Evolutionary conservation across 2,329 filamentous ascomycete species (phyloP).

Genomic region (Cytospora paraplurivora): DNA sequence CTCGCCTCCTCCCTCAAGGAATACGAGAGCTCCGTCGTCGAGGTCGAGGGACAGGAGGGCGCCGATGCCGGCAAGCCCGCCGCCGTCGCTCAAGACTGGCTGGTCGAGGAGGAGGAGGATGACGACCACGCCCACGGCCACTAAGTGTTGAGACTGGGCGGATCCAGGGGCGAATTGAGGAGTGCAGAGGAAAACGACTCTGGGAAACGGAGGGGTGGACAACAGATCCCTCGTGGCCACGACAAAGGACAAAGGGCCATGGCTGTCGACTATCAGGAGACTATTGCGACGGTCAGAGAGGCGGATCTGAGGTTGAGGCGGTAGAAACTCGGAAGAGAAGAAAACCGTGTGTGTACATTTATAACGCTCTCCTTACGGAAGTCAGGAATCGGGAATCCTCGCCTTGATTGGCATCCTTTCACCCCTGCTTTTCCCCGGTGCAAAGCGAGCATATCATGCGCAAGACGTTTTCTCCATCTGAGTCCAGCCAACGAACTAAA

Average conservation of each 20-base stretch:
- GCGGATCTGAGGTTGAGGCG: constrained; percentile 3
- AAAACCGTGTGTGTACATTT: constrained; percentile 48
- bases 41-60: constrained; percentile 85
- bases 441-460: background rate
- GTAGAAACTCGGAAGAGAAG: constrained; percentile 34
- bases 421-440: background rate
- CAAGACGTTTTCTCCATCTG: background rate
- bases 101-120: constrained; percentile 72
- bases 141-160: constrained; percentile 39
- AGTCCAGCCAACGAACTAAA: background rate
- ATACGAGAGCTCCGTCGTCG: constrained; percentile 92
- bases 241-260: background rate
- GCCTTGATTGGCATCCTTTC: constrained; percentile 5
- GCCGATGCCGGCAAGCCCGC: constrained; percentile 60
- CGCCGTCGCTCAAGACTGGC: constrained; percentile 70
- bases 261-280: background rate
- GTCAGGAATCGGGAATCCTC: constrained; percentile 25
- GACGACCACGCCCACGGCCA: constrained; percentile 52
- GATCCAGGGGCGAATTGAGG: constrained; percentile 1
- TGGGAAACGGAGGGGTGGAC: constrained; percentile 7
- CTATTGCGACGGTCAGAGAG: background rate
- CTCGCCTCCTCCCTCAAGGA: constrained; percentile 88
- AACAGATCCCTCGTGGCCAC: background rate
- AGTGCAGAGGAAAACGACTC: background rate
- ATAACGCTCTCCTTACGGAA: constrained; percentile 29